Percentiles rank a stretch among this genome's conserved stretches.
These are phyloP conservation scores for Carallia brachiata DNA, from an alignment of 345 rosid species.

Conservation along the genomic window DNA sequence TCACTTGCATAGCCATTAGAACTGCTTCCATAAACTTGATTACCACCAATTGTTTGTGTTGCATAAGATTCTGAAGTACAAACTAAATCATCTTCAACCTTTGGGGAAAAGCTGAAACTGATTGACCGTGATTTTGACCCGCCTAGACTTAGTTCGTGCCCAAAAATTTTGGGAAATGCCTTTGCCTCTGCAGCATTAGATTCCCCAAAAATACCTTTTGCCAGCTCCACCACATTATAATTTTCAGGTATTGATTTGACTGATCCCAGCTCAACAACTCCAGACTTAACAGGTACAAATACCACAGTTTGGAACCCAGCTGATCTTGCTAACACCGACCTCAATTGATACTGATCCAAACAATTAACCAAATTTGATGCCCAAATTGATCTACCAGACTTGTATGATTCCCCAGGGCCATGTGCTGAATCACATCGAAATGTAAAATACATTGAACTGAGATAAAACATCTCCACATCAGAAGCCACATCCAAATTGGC, in stretches of 20 bases:
- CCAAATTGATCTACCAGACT: conserved; percentile 68
- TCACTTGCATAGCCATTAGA: conserved; percentile 45
- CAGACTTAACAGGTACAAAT: conserved; percentile 69
- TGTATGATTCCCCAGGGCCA: conserved; percentile 60
- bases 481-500: conserved; percentile 47
- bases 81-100: conserved; percentile 75
- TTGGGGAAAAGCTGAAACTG: conserved; percentile 78
- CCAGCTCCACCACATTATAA: conserved; percentile 51
- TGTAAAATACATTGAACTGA: conserved; percentile 61
- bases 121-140: conserved; percentile 60
- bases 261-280: conserved; percentile 90
- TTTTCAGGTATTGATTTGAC: conserved; percentile 62
- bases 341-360: conserved; percentile 52
- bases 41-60: conserved; percentile 44
- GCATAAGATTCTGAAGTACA: conserved; percentile 59
- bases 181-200: conserved; percentile 54
- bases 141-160: conserved; percentile 79
- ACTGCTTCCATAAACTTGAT: conserved; percentile 56
- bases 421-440: conserved; percentile 52
- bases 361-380: conserved; percentile 49
- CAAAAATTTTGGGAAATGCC: conserved; percentile 75
- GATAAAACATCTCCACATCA: conserved; percentile 71
- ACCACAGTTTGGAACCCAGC: conserved; percentile 75
- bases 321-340: conserved; percentile 73
- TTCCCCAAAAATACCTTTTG: conserved; percentile 56